Percentiles rank a stretch among this genome's conserved stretches.
Evolutionary conservation across 2,329 filamentous ascomycete genomes (phyloP).

Genomic region (Aspergillus spinulosporus): DNA sequence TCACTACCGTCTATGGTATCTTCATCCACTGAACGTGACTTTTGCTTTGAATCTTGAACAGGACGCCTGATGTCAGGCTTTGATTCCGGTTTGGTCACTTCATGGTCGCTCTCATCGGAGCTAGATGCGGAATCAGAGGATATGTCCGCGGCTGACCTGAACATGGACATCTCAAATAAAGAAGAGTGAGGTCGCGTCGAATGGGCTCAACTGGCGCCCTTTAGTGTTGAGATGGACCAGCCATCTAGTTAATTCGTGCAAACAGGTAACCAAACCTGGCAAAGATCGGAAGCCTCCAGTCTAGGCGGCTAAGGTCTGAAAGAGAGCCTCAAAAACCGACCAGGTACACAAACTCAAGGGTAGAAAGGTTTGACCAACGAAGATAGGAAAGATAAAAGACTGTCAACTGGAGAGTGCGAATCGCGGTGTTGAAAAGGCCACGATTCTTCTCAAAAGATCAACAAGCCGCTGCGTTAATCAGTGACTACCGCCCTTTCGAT

Average conservation of each 20-base stretch:
- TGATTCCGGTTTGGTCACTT: slow-evolving; percentile 12
- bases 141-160: slow-evolving; percentile 40
- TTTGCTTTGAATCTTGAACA: slow-evolving; percentile 1
- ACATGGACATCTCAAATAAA: slow-evolving; percentile 40
- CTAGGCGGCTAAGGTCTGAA: too few species aligned
- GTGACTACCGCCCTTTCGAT: slow-evolving; percentile 28
- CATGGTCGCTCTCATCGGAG: slow-evolving; percentile 28
- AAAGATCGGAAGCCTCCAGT: too few species aligned
- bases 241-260: slow-evolving; percentile 1
- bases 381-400: background rate
- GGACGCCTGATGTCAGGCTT: background rate
- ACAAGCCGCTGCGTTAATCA: background rate
- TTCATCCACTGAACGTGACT: slow-evolving; percentile 7
- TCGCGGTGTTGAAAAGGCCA: background rate
- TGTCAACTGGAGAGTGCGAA: background rate
- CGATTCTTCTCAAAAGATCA: background rate
- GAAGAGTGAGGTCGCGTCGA: background rate
- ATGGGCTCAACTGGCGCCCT: background rate
- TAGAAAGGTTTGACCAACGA: background rate
- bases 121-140: slow-evolving; percentile 38
- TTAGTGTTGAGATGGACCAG: slow-evolving; percentile 6
- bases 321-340: background rate
- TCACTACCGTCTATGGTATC: slow-evolving; percentile 2
- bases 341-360: background rate
- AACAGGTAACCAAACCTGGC: background rate